Evolutionary conservation across 2,329 filamentous ascomycete genomes (phyloP), one percentile per base, ranked within the genome.

Genomic region (Fusarium sp.): DNA sequence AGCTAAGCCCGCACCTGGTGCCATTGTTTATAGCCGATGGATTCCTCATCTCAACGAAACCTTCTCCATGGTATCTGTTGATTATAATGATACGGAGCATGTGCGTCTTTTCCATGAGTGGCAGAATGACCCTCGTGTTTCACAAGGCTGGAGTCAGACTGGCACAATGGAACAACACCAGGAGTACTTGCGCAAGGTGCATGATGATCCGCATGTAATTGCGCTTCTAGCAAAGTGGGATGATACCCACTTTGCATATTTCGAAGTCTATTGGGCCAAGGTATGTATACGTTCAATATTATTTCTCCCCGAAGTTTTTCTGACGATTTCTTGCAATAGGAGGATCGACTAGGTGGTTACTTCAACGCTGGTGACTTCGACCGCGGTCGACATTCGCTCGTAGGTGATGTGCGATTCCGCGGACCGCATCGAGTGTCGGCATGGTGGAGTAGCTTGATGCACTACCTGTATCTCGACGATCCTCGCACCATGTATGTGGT

Each of bases 41-140:
- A 91, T 95, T 67, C 92, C 92, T 11, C 90, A 94, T 76, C 84
- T 95, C 42, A 84, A 89, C 67, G 91, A 95, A 83, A 91, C 89
- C 71, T 95, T 95, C 79, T 93, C 90, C 66, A 92, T 95, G 84
- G 85, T 92, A n/a, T 89, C 89, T 14, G 85, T 95, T 3, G 90
- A 95, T 78, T 92, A 88, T 80, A 76, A 85, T 35, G 83, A 93
- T 75, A 77, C 83, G 2, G 85, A 88, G 74, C 92, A 95, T 80
- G 81, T 95, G 54, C 81, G 84, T 18, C 84, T 93, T 8, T 95
- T 95, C 84, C 90, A 94, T 80, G 85, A 85, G 61, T 95, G 93
- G 93, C 92, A 94, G 81, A 95, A 95, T 77, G 92, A 95, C 77
- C 92, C 92, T 56, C 91, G 93, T 54, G 93, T 95, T 35, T 91